Conservation (phyloP, 257 asterid species). For the Nemophila menziesii region DNA sequence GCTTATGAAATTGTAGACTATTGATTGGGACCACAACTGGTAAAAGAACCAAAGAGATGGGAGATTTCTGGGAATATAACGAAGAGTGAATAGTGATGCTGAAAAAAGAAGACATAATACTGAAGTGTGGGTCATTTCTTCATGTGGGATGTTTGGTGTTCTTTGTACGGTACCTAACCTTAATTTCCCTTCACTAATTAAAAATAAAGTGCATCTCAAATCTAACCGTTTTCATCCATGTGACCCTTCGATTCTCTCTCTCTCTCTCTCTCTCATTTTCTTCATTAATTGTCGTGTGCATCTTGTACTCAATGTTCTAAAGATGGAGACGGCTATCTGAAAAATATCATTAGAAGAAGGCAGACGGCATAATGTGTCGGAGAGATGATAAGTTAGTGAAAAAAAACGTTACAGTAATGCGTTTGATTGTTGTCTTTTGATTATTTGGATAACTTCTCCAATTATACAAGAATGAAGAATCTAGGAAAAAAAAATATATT, state of each 20-base stretch:
- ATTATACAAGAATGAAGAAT: too few species aligned
- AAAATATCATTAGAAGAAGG: too few species aligned
- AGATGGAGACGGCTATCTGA: neutral
- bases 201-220: conserved; percentile 2
- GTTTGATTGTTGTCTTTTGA: too few species aligned
- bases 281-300: neutral
- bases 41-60: too few species aligned
- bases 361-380: too few species aligned
- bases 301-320: neutral
- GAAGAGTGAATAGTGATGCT: conserved; percentile 1
- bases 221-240: conserved; percentile 3
- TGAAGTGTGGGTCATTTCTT: conserved; percentile 29
- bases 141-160: conserved; percentile 37
- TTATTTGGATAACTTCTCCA: too few species aligned
- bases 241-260: conserved; percentile 3
- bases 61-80: too few species aligned
- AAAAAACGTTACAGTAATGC: too few species aligned
- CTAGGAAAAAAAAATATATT: too few species aligned
- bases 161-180: conserved; percentile 29
- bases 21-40: too few species aligned
- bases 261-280: neutral
- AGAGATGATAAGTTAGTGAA: too few species aligned
- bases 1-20: neutral
- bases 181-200: too few species aligned
- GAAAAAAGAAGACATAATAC: conserved; percentile 27